phyloP scores from a whole-genome alignment of 352 stramenopile genomes.

The Globisporangium spiculum region DNA sequence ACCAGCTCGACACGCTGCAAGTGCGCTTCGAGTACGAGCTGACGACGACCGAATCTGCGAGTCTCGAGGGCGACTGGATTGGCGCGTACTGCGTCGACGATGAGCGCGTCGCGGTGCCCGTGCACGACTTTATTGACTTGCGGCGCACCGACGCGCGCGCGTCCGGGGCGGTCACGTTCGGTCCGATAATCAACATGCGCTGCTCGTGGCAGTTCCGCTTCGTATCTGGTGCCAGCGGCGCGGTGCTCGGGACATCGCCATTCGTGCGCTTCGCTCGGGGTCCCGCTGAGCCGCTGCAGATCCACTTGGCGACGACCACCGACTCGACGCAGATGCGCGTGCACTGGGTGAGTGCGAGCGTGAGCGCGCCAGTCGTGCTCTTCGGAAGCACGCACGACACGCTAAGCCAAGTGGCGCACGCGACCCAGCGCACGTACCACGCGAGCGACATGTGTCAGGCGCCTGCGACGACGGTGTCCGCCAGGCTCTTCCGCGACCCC shows the following conservation, averaged over 20 bases:
- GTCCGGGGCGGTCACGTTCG: conserved; percentile 12
- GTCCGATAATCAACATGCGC: conserved; percentile 30
- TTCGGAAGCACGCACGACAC: conserved; percentile 28
- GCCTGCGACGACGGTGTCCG: conserved; percentile 8
- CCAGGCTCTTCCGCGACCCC: conserved; percentile 15
- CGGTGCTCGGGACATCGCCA: conserved; percentile 28
- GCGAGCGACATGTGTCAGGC: conserved; percentile 17
- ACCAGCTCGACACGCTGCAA: conserved; percentile 31
- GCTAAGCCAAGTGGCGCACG: conserved; percentile 10
- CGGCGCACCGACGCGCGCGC: neutral
- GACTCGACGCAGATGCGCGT: conserved; percentile 40
- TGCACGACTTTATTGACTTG: conserved; percentile 22
- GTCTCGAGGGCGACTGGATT: conserved; percentile 15
- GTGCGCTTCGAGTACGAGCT: conserved; percentile 37
- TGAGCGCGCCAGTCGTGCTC: conserved; percentile 34
- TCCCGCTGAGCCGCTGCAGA: conserved; percentile 29
- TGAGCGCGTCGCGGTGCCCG: conserved; percentile 3
- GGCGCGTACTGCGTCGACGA: conserved; percentile 24
- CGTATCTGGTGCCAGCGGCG: conserved; percentile 19
- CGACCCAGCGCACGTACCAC: conserved; percentile 3
- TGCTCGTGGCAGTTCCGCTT: conserved; percentile 27
- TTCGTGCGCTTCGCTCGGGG: conserved; percentile 33
- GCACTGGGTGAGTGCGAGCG: conserved; percentile 46
- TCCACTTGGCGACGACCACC: conserved; percentile 12
- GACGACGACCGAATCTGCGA: neutral